Evolutionary conservation across 345 rosid species (phyloP), one percentile per base, ranked within the genome.

Genomic region (Theobroma cacao): DNA sequence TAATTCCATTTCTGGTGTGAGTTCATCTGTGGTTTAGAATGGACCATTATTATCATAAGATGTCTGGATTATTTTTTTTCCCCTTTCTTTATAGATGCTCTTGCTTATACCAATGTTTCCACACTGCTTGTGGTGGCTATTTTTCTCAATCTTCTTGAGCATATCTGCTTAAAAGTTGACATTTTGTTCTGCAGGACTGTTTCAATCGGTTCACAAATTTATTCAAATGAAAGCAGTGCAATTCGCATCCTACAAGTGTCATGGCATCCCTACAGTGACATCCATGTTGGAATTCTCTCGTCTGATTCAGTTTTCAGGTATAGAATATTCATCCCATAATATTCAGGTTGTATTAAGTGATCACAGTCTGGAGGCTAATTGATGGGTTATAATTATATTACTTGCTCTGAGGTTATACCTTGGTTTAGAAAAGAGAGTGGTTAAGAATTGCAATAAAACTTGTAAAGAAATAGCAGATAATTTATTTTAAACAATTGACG

Each of bases 291-390:
- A 67, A 74, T 96, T 77, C 92, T 96, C 73, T 96, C 99, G 73
- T 93, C 97, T 1, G 99, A 97, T 78, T 91, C 97, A n/a, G 97
- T 91, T 87, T 93, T 97, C 88, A 93, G 99, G 99, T 94, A 88
- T 72, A 6, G 18, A 26, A 28, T 47, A 40, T 74, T 52, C 6
- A 2, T 68, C 72, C 50, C 26, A 9, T 58, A 20, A 59, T 24
- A 20, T 73, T 58, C 45, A 48, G 38, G 52, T 45, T 24, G 22
- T 22, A 14, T 67, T 59, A 45, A 63, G 22, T 50, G 59, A 69
- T 71, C 60, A 50, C 20, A 9, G 34, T 38, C 9, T 59, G 50
- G 64, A 6, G 34, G 65, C 12, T 34, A 30, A 40, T 68, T 56
- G 61, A 56, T 53, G 11, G 24, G 58, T 17, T 2, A 18, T 47